Evolutionary conservation across 306 rosid species (phyloP).

Genomic region (Gillenia trifoliata): DNA sequence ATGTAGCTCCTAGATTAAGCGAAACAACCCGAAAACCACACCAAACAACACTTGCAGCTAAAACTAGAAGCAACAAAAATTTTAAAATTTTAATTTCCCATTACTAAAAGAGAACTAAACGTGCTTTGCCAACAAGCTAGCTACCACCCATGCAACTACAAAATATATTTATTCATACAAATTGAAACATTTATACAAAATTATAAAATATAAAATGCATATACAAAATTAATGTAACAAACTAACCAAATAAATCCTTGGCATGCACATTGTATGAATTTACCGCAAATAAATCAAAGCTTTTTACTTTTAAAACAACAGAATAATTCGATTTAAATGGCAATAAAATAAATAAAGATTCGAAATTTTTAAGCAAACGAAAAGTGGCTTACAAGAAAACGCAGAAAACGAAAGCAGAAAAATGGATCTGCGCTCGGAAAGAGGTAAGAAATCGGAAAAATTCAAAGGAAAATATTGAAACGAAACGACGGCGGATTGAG

Average conservation of each 20-base stretch:
- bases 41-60: slow-evolving; percentile 10
- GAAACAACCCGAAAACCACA: not conserved
- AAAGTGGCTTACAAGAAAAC: slow-evolving; percentile 5
- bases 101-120: not conserved
- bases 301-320: not conserved
- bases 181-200: not conserved
- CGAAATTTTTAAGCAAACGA: slow-evolving; percentile 19
- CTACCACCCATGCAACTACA: slow-evolving; percentile 16
- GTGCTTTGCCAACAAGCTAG: slow-evolving; percentile 21
- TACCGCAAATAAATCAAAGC: slow-evolving; percentile 22
- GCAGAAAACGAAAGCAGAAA: slow-evolving; percentile 19
- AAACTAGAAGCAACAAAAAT: not conserved
- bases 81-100: not conserved
- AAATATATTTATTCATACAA: not conserved
- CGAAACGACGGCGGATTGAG: slow-evolving; percentile 20
- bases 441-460: slow-evolving; percentile 3
- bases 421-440: slow-evolving; percentile 53
- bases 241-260: slow-evolving; percentile 9
- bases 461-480: slow-evolving; percentile 1
- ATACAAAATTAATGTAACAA: slow-evolving; percentile 11
- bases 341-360: slow-evolving; percentile 10
- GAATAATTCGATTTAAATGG: slow-evolving; percentile 9
- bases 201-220: not conserved
- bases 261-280: slow-evolving; percentile 42
- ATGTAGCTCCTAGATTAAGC: slow-evolving; percentile 28